These are phyloP conservation scores for Sporothrix globosa DNA, from an alignment of 2,329 filamentous ascomycete genomes.

Conservation along the genomic window DNA sequence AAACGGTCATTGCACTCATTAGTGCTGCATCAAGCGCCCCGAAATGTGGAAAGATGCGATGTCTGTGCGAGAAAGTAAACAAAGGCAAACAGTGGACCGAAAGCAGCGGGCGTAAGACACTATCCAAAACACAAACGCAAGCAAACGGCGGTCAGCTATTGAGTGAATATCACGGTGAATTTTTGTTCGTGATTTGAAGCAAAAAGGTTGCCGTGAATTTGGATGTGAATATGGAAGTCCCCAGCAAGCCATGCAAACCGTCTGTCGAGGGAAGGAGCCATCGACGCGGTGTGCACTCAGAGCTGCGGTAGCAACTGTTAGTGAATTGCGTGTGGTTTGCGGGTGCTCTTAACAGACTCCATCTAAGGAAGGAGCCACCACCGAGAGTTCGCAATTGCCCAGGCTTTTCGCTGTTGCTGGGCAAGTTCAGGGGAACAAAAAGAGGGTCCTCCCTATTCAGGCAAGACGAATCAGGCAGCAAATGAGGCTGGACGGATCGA, in stretches of 20 bases:
- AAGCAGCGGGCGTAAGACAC: not conserved
- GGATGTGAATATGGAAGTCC: slow-evolving; percentile 7
- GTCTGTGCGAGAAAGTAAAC: slow-evolving; percentile 20
- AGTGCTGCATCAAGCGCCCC: not conserved
- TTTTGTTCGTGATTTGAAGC: not conserved
- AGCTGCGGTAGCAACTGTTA: slow-evolving; percentile 26
- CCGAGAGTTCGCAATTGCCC: not conserved
- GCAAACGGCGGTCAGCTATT: not conserved
- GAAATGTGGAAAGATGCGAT: not conserved
- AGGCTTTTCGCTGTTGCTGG: slow-evolving; percentile 13
- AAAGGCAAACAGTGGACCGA: not conserved
- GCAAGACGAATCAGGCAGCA: slow-evolving; percentile 10
- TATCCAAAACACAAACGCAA: not conserved
- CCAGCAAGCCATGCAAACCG: not conserved
- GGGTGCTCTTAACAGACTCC: slow-evolving; percentile 8
- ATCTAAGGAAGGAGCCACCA: slow-evolving; percentile 6
- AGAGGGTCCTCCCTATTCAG: slow-evolving; percentile 9
- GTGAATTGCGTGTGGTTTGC: not conserved
- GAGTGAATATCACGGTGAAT: not conserved
- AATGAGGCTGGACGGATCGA: not conserved
- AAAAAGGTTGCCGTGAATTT: not conserved
- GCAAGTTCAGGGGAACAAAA: slow-evolving; percentile 4
- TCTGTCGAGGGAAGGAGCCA: slow-evolving; percentile 20
- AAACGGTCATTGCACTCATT: not conserved
- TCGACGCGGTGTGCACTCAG: slow-evolving; percentile 23